A percentile compares a stretch with the other conserved stretches of the same genome.
Evolutionary conservation across 2,329 filamentous ascomycete genomes (phyloP).

Genomic region (Fusarium buharicum): DNA sequence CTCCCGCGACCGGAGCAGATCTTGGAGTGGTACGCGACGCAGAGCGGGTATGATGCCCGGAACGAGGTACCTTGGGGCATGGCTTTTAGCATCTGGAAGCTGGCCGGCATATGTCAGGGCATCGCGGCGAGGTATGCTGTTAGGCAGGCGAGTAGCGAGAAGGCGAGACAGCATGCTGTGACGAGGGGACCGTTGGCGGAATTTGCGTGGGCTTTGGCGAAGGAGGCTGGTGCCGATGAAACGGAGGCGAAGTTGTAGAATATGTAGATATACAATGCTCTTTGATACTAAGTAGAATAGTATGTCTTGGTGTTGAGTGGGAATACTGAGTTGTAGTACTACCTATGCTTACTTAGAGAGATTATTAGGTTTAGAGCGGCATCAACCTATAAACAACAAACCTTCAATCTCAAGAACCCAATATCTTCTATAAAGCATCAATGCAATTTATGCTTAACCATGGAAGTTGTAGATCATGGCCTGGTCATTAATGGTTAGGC

Average conservation of each 20-base stretch:
- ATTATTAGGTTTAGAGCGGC: not conserved
- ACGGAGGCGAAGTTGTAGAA: constrained; percentile 44
- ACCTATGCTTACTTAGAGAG: not conserved
- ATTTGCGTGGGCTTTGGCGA: constrained; percentile 80
- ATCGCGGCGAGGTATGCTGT: constrained; percentile 89
- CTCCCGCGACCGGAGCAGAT: constrained; percentile 60
- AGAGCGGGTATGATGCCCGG: constrained; percentile 76
- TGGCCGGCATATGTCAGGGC: constrained; percentile 78
- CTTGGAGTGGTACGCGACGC: constrained; percentile 54
- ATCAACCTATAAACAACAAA: too few relatives aligned
- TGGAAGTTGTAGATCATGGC: constrained; percentile 2
- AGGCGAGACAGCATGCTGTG: constrained; percentile 77
- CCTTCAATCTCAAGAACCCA: too few relatives aligned
- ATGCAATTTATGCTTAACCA: not conserved
- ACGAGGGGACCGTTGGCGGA: constrained; percentile 78
- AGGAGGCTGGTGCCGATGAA: constrained; percentile 50
- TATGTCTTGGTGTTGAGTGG: not conserved
- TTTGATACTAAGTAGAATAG: too few relatives aligned
- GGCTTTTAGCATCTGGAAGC: constrained; percentile 71
- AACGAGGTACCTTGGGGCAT: constrained; percentile 69
- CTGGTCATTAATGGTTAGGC: not conserved
- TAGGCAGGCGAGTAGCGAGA: constrained; percentile 88
- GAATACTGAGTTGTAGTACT: not conserved
- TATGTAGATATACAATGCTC: not conserved
- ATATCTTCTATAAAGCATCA: too few relatives aligned